These are phyloP conservation scores for Cyberlindnera petersonii DNA, from an alignment of 805 yeast species.

Conservation along the genomic window DNA sequence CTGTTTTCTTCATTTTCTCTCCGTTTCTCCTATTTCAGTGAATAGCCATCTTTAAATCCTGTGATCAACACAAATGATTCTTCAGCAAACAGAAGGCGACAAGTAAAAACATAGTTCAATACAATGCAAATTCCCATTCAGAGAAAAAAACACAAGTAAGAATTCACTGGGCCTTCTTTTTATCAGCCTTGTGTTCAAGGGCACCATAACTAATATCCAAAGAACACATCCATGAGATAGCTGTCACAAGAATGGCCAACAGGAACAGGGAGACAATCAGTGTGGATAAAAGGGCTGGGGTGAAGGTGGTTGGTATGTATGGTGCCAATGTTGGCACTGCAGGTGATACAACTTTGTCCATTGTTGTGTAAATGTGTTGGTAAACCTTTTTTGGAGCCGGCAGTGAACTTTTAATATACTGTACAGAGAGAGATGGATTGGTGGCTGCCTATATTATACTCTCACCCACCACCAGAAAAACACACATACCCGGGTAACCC, in stretches of 20 bases:
- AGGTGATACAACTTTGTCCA: neutral
- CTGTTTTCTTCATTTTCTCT: no score
- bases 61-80: no score
- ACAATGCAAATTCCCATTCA: no score
- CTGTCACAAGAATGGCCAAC: slow-evolving; percentile 51
- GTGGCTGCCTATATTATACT: no score
- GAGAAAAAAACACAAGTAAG: neutral
- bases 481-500: no score
- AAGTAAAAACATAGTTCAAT: no score
- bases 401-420: no score
- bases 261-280: slow-evolving; percentile 62
- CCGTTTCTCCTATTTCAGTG: no score
- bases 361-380: neutral
- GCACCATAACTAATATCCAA: slow-evolving; percentile 78
- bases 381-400: no score
- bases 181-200: slow-evolving; percentile 61
- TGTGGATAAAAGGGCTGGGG: slow-evolving; percentile 79
- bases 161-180: slow-evolving; percentile 33
- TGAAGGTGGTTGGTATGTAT: slow-evolving; percentile 49
- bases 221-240: slow-evolving; percentile 67
- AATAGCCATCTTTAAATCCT: neutral
- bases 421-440: no score
- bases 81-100: no score
- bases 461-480: no score
- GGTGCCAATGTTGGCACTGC: slow-evolving; percentile 25